Evolutionary conservation across 2,329 filamentous ascomycete genomes (phyloP).

Genomic region (Fusarium zealandicum): DNA sequence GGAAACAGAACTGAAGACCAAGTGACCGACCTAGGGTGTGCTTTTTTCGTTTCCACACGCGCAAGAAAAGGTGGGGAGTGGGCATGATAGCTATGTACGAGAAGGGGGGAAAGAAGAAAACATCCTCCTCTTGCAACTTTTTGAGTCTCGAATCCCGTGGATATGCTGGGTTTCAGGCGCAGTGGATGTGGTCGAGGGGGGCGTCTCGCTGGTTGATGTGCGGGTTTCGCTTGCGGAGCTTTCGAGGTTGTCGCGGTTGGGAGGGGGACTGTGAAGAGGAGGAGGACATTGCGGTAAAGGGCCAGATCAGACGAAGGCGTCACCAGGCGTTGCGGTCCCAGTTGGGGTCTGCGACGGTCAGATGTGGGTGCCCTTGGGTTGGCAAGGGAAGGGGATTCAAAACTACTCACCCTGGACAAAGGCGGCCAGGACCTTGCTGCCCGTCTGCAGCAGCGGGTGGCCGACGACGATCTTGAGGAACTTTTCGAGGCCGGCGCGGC

Average conservation of each 20-base stretch:
- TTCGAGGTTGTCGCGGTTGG: conserved; percentile 31
- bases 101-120: conserved; percentile 13
- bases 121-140: neutral
- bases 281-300: conserved; percentile 30
- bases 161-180: conserved; percentile 4
- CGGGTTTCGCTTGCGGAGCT: conserved; percentile 40
- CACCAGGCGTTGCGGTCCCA: conserved; percentile 94
- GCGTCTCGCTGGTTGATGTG: conserved; percentile 30
- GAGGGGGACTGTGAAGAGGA: conserved; percentile 22
- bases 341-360: conserved; percentile 68
- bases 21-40: conserved; percentile 14
- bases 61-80: neutral
- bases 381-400: no score
- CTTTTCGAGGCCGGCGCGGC: conserved; percentile 88
- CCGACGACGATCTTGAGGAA: conserved; percentile 98
- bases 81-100: conserved; percentile 21
- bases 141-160: neutral
- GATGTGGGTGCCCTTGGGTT: no score
- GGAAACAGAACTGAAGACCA: conserved; percentile 1
- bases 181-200: conserved; percentile 26
- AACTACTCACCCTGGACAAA: conserved; percentile 96
- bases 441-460: conserved; percentile 94
- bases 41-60: conserved; percentile 11
- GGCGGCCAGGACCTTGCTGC: conserved; percentile 92
- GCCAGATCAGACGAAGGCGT: conserved; percentile 44